Conservation (phyloP, 2,329 filamentous ascomycete species). For the Calonectria pteridis region DNA sequence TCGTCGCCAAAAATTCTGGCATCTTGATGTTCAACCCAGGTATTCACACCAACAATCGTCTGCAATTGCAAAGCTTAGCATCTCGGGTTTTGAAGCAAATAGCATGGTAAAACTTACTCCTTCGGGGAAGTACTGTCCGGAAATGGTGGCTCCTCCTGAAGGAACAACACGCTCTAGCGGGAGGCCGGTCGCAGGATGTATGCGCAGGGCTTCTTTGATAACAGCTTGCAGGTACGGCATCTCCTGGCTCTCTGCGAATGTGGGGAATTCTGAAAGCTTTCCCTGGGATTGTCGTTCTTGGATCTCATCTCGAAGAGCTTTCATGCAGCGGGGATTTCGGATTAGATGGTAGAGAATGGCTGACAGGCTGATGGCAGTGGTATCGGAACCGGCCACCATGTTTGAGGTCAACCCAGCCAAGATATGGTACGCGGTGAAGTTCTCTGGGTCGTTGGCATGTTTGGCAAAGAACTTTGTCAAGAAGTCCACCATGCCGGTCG, state of each 20-base stretch:
- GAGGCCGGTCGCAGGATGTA: constrained; percentile 36
- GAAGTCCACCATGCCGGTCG: constrained; percentile 34
- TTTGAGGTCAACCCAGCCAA: constrained; percentile 37
- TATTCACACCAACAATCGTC: constrained; percentile 39
- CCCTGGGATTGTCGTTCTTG: not conserved
- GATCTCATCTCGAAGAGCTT: constrained; percentile 27
- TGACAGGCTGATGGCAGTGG: constrained; percentile 37
- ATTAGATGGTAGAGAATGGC: constrained; percentile 37
- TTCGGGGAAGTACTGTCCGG: constrained; percentile 33
- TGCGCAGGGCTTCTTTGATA: constrained; percentile 38
- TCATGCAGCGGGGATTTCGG: constrained; percentile 22
- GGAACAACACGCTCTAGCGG: constrained; percentile 38
- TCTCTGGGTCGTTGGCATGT: constrained; percentile 24
- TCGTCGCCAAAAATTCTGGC: constrained; percentile 33
- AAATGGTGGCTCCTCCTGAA: constrained; percentile 30
- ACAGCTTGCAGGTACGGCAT: constrained; percentile 37
- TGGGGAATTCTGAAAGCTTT: constrained; percentile 18
- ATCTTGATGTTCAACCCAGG: constrained; percentile 40
- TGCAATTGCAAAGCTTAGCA: not conserved
- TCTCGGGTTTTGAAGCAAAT: not conserved
- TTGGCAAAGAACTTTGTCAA: constrained; percentile 40
- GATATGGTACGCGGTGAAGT: constrained; percentile 35
- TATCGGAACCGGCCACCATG: constrained; percentile 41
- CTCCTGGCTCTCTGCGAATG: constrained; percentile 37
- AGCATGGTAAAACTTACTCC: constrained; percentile 24